Evolutionary conservation across 2,329 filamentous ascomycete genomes (phyloP), one percentile per base, ranked within the genome.

Genomic region (Cladosporium sp.): DNA sequence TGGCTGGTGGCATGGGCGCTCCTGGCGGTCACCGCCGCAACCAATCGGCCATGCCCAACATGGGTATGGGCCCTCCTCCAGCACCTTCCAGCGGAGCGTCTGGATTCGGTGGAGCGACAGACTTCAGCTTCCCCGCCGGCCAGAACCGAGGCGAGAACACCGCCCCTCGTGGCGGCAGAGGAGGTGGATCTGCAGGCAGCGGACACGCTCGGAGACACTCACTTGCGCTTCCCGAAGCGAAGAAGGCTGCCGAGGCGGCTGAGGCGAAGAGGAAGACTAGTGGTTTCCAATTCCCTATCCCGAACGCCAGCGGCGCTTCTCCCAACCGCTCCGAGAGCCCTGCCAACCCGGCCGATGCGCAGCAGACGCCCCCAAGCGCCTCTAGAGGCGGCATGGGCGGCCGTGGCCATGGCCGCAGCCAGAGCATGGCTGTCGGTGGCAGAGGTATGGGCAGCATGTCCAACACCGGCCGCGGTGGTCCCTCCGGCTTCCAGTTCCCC

Each of bases 201-300:
- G 92, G 92, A 56, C 93, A 98, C 69, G 87, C 95, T 71, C 84
- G 93, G 67, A 86, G 93, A 72, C 93, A 98, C 74, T 98, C 93
- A 16, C 78, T 98, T 59, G 93, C 91, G 58, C 77, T 98, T 59
- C 89, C 91, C 35, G 93, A 98, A 72, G 93, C 93, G 46, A 97
- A 95, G 75, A 97, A 96, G 76, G 93, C 93, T 44, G 93, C 93
- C 53, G 93, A 98, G 70, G 74, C 95, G 58, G 93, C 93, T 45
- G 93, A 98, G 74, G 92, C 95, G 77, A 96, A 96, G 75, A 82
- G 91, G 70, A 95, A 92, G 52, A 90, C 91, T 56, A 90, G 88
- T 58, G 90, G 85, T 54, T 98, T 97, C 73, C 91, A 95, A 68
- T 98, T 98, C 69, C 92, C 93, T 13, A 83, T 85, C 49, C 87